Evolutionary conservation across 805 yeast genomes (phyloP).

Genomic region (Pachysolen tannophilus): DNA sequence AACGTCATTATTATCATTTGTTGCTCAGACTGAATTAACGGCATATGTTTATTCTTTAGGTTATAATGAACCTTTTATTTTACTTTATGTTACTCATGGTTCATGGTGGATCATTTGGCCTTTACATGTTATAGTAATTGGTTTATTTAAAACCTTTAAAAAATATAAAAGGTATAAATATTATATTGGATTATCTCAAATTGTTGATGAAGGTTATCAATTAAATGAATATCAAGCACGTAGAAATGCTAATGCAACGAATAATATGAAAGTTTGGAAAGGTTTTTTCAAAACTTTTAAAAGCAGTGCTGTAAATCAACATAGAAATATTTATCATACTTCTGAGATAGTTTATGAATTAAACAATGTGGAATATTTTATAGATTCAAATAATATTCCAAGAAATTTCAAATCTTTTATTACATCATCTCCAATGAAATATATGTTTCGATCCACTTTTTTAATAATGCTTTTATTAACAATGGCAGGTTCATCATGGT

Average conservation of each 20-base stretch:
- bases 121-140: constrained; percentile 44
- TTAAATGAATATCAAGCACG: constrained; percentile 9
- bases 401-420: constrained; percentile 27
- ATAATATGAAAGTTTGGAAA: constrained; percentile 18
- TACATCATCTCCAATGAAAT: constrained; percentile 36
- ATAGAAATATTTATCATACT: constrained; percentile 30
- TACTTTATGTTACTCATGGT: constrained; percentile 67
- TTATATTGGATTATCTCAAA: no score
- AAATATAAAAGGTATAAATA: constrained; percentile 14
- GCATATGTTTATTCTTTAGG: constrained; percentile 53
- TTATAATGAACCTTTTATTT: constrained; percentile 62
- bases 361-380: constrained; percentile 21
- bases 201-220: not conserved
- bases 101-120: constrained; percentile 75
- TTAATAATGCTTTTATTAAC: constrained; percentile 52
- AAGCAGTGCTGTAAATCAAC: constrained; percentile 34
- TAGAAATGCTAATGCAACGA: constrained; percentile 1
- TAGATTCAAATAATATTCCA: constrained; percentile 22
- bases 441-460: constrained; percentile 35
- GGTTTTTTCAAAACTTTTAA: constrained; percentile 23
- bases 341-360: constrained; percentile 23
- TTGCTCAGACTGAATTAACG: constrained; percentile 74
- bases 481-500: constrained; percentile 80
- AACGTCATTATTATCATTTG: constrained; percentile 52
- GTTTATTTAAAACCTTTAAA: constrained; percentile 33